Evolutionary conservation across 2,329 filamentous ascomycete species (phyloP), one percentile per base, ranked within the genome.

Genomic region (Fusarium sublunatum): DNA sequence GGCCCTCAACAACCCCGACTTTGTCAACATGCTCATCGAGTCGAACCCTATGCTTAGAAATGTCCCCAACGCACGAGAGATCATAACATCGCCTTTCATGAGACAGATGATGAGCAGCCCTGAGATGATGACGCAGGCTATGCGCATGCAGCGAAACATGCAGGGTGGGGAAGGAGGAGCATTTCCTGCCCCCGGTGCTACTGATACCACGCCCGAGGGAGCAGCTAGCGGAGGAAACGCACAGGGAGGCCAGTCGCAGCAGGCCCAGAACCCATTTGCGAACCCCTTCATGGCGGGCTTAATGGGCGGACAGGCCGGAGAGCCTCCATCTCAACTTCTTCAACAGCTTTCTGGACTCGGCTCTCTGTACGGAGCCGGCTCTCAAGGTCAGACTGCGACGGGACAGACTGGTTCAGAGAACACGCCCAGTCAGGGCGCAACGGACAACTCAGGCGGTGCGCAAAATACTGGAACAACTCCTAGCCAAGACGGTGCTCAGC

Each of bases 21-120:
- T 99, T 70, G 86, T 98, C 73, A 92, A 98, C 73, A 92, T 96
- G 86, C 91, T 98, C 85, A 93, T 99, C 70, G 88, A 95, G 70
- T 87, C 90, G 72, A 97, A 97, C 74, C 95, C 95, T 3, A 89
- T 92, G 83, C 81, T 93, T 15, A 86, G 89, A 70, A 84, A 87
- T 58, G 86, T 91, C 76, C 91, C 91, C 36, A 86, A 90, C 58
- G 91, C 91, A 22, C 87, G 93, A 68, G 88, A 96, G 73, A 90
- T 97, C 77, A 86, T 99, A 70, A 89, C 92, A 59, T 95, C 93
- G 24, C 93, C 93, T 0, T 86, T 93, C 64, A 93, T 98, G 79
- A 87, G 95, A 71, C 85, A 91, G 47, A 95, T 98, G 91, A 89
- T 99, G 84, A 94, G 92, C 61, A 93, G 96, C 73, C 95, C 95